Conservation (phyloP, 1,284 basidiomycete genomes). For the Stygiomarasmius scandens region DNA sequence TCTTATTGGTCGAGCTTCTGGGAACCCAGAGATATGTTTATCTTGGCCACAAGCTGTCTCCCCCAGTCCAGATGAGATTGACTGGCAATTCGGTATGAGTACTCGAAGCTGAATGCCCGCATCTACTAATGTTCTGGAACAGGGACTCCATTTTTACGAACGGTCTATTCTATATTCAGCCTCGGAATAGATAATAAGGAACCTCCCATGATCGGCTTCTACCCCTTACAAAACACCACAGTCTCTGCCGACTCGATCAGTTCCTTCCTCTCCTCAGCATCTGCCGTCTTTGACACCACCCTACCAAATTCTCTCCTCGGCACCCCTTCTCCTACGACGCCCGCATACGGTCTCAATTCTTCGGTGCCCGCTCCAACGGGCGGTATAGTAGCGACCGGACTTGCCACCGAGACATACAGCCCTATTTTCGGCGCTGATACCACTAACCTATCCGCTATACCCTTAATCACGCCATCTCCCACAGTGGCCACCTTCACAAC, state of each 20-base stretch:
- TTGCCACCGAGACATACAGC: slow-evolving; percentile 71
- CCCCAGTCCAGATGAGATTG: slow-evolving; percentile 76
- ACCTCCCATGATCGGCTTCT: slow-evolving; percentile 74
- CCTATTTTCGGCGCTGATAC: slow-evolving; percentile 47
- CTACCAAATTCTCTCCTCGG: slow-evolving; percentile 78
- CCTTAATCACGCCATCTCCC: slow-evolving; percentile 45
- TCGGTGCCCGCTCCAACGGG: slow-evolving; percentile 58
- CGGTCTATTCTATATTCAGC: slow-evolving; percentile 84
- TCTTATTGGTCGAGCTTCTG: slow-evolving; percentile 72
- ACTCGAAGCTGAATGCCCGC: neutral
- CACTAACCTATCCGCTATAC: slow-evolving; percentile 47
- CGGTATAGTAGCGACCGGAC: slow-evolving; percentile 55
- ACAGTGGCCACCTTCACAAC: slow-evolving; percentile 45
- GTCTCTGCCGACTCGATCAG: slow-evolving; percentile 47
- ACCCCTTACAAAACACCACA: slow-evolving; percentile 55
- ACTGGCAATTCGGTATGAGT: slow-evolving; percentile 77
- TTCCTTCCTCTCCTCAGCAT: slow-evolving; percentile 61
- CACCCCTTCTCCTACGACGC: slow-evolving; percentile 66
- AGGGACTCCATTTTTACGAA: slow-evolving; percentile 79
- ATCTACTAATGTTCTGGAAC: neutral
- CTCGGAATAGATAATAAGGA: slow-evolving; percentile 75
- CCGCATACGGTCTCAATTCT: slow-evolving; percentile 73
- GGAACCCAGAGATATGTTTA: slow-evolving; percentile 72
- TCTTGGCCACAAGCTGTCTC: slow-evolving; percentile 78
- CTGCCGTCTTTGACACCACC: slow-evolving; percentile 68